These are phyloP conservation scores for Ceratocystis eucalypticola DNA, from an alignment of 2,329 filamentous ascomycete genomes.

Conservation along the genomic window DNA sequence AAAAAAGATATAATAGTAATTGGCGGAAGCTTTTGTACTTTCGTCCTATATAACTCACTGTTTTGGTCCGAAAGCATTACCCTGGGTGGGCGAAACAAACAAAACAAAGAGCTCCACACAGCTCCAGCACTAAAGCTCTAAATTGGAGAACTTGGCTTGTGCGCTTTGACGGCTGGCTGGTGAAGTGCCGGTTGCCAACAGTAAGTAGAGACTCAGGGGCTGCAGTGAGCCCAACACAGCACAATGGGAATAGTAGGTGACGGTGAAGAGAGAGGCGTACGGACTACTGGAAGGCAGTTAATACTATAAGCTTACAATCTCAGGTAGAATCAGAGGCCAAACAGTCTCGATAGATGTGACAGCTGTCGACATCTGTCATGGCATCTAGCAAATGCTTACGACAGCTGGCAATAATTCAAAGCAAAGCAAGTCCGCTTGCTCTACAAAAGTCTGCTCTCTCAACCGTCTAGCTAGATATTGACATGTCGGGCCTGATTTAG, in stretches of 20 bases:
- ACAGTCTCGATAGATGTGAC: neutral
- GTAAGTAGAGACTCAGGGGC: too few relatives aligned
- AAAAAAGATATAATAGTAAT: neutral
- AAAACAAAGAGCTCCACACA: conserved; percentile 7
- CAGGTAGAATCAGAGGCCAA: too few relatives aligned
- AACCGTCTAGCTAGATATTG: neutral
- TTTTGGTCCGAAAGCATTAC: neutral
- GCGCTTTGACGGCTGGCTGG: too few relatives aligned
- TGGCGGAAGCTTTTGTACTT: neutral
- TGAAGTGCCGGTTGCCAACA: too few relatives aligned
- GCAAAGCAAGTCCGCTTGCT: neutral
- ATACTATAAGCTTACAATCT: too few relatives aligned
- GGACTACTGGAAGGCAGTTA: too few relatives aligned
- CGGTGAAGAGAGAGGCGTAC: too few relatives aligned
- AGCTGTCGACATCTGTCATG: neutral
- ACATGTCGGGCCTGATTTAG: neutral
- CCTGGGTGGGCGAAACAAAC: neutral
- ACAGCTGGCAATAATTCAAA: neutral
- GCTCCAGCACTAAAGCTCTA: too few relatives aligned
- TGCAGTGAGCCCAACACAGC: too few relatives aligned
- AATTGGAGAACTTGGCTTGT: too few relatives aligned
- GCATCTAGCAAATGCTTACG: neutral
- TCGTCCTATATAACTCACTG: neutral
- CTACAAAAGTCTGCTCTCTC: neutral
- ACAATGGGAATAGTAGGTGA: too few relatives aligned